phyloP scores from a whole-genome alignment of 768 basidiomycete genomes.

The Lanmaoa rubissima region DNA sequence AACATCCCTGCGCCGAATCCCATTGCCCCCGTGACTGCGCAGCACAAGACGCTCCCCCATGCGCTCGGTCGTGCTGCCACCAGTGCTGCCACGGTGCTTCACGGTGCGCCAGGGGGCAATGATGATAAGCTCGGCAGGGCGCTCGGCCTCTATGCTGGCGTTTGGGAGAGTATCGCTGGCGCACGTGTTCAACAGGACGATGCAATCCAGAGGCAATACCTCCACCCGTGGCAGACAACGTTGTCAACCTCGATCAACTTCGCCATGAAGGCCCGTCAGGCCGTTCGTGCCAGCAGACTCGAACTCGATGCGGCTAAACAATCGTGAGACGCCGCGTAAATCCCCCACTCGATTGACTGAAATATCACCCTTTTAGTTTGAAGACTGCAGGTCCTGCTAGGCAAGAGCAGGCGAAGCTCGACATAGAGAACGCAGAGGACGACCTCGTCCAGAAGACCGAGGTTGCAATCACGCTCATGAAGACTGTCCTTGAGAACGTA shows the following conservation, averaged over 20 bases:
- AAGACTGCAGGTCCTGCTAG: constrained; percentile 72
- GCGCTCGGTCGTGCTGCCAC: constrained; percentile 84
- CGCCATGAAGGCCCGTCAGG: constrained; percentile 90
- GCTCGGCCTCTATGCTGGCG: constrained; percentile 72
- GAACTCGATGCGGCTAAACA: constrained; percentile 93
- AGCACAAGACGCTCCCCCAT: constrained; percentile 97
- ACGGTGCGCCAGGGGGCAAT: constrained; percentile 42
- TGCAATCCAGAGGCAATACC: constrained; percentile 61
- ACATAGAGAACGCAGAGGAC: constrained; percentile 92
- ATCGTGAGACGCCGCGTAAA: constrained; percentile 46
- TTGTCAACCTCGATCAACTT: constrained; percentile 79
- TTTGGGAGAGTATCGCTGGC: constrained; percentile 79
- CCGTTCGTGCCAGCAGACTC: constrained; percentile 73
- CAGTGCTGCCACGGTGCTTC: constrained; percentile 49
- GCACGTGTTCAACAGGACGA: constrained; percentile 82
- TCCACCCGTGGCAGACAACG: constrained; percentile 87
- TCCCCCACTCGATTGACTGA: background rate
- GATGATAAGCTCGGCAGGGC: constrained; percentile 76
- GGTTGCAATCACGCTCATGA: constrained; percentile 94
- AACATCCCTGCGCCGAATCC: constrained; percentile 73
- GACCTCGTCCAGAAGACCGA: constrained; percentile 98
- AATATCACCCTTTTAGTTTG: constrained; percentile 47
- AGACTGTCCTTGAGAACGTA: constrained; percentile 97
- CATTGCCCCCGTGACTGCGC: constrained; percentile 50
- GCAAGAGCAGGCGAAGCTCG: constrained; percentile 90